phyloP scores from a whole-genome alignment of 169 alveolate species.

The Condylostoma magnum region DNA sequence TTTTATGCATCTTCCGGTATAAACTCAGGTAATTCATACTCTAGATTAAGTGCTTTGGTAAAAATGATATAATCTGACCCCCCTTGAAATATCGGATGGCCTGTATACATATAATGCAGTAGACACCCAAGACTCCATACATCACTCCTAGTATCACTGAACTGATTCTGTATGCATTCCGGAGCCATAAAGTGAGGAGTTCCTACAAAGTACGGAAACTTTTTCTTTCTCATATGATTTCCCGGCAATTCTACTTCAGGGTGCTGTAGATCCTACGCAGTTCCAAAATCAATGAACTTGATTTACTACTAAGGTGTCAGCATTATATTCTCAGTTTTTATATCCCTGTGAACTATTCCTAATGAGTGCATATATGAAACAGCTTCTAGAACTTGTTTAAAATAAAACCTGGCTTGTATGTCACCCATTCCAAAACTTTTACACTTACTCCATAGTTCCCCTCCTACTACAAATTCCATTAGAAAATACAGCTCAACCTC shows the following conservation, averaged over 20 bases:
- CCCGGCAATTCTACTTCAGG: conserved; percentile 53
- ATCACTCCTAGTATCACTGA: conserved; percentile 53
- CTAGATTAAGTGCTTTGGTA: conserved; percentile 41
- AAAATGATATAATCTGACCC: conserved; percentile 60
- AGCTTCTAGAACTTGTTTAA: conserved; percentile 49
- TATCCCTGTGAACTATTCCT: conserved; percentile 77
- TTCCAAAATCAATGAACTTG: conserved; percentile 77
- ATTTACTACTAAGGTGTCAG: conserved; percentile 51
- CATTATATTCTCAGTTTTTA: conserved; percentile 75
- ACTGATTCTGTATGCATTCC: conserved; percentile 62
- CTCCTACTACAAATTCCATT: conserved; percentile 50
- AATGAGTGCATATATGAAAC: conserved; percentile 44
- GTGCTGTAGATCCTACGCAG: conserved; percentile 52
- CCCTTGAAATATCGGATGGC: conserved; percentile 60
- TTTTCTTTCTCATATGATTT: conserved; percentile 35
- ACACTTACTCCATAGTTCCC: conserved; percentile 57
- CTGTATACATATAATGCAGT: conserved; percentile 46
- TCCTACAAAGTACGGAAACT: conserved; percentile 58
- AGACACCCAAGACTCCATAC: conserved; percentile 55
- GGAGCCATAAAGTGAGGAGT: conserved; percentile 78
- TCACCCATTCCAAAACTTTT: conserved; percentile 53
- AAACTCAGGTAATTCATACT: conserved; percentile 42
- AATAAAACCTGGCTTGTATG: conserved; percentile 41
- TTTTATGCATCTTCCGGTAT: conserved; percentile 25
- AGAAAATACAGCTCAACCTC: conserved; percentile 52